Evolutionary conservation across 179 eudicot genomes (phyloP), one percentile per base, ranked within the genome.

Genomic region (Patellifolia procumbens): DNA sequence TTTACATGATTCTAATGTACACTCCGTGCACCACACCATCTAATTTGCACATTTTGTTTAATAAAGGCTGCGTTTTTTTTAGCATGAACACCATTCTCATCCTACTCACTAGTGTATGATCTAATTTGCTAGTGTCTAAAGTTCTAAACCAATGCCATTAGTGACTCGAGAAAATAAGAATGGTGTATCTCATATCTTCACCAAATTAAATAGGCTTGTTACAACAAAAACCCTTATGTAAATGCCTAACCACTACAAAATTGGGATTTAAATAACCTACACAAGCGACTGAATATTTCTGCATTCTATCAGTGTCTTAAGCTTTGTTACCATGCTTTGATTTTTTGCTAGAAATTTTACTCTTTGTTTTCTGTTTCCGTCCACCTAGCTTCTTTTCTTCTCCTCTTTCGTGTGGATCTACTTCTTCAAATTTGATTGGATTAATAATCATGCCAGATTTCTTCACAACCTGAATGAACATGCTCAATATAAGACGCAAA

Each of bases 381-480:
- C 81, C 82, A 63, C 83, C 74, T 52, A 81, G 74, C 76, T 79
- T 83, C 68, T 77, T 75, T 24, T 81, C 83, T 72, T 84, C 84
- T 10, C 19, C 81, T 78, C 58, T 77, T 16, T 78, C 82, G 24
- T 84, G 87, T 3, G 89, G 85, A 78, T 86, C 74, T 70, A 88
- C 86, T 34, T 96, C 99, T 82, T 91, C 81, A 43, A 74, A 89
- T 80, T 81, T 72, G 63, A 96, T 93, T 8, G 99, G 99, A 68
- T 87, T 79, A 77, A 96, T 96, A 37, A 84, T 90, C 63, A 93
- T 80, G 29, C 99, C 99, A 39, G 97, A 22, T 80, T 72, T 91
- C 91, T 93, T 96, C 64, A 91, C 92, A 80, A 96, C 91, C 99
- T 96, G 90, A 20, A 55, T 59, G 52, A 67, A 65, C 70, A 79